These are phyloP conservation scores for Lolium rigidum DNA, from an alignment of 176 grass and related monocot species.

Conservation along the genomic window DNA sequence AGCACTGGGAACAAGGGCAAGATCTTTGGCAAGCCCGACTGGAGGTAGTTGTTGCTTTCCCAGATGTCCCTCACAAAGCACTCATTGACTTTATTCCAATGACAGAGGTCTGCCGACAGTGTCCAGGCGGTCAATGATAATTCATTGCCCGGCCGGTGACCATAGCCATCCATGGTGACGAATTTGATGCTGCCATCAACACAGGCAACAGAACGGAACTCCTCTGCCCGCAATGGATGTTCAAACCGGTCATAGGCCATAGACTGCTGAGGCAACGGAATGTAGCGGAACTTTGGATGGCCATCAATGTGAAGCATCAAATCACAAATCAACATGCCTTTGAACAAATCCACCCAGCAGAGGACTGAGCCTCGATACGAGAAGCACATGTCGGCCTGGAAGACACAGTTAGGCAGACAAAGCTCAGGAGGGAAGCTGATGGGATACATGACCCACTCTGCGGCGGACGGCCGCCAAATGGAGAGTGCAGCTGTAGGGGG, in stretches of 20 bases:
- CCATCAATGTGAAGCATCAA: too few species aligned
- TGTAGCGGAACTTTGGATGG: too few species aligned
- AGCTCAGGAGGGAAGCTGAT: too few species aligned
- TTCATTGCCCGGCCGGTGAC: not conserved
- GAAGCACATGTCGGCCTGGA: not conserved
- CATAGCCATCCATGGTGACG: conserved; percentile 14
- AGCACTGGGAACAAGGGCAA: conserved; percentile 1
- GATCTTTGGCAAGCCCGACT: not conserved
- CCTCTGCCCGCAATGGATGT: rapidly evolving
- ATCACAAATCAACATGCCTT: not conserved
- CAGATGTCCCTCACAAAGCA: not conserved
- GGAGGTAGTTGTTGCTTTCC: not conserved
- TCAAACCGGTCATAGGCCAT: too few species aligned
- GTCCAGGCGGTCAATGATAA: not conserved
- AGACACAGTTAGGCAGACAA: too few species aligned
- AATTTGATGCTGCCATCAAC: conserved; percentile 12
- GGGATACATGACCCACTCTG: not conserved
- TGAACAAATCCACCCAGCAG: conserved; percentile 34
- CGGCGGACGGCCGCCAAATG: not conserved
- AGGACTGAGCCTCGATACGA: not conserved
- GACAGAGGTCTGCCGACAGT: not conserved
- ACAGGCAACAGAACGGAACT: not conserved
- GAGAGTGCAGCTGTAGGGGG: not conserved
- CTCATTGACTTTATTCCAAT: not conserved
- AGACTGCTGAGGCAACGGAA: too few species aligned